A percentile compares a stretch with the other conserved stretches of the same genome.
phyloP scores from a whole-genome alignment of 2,329 filamentous ascomycete species.

The Meredithiella fracta region DNA sequence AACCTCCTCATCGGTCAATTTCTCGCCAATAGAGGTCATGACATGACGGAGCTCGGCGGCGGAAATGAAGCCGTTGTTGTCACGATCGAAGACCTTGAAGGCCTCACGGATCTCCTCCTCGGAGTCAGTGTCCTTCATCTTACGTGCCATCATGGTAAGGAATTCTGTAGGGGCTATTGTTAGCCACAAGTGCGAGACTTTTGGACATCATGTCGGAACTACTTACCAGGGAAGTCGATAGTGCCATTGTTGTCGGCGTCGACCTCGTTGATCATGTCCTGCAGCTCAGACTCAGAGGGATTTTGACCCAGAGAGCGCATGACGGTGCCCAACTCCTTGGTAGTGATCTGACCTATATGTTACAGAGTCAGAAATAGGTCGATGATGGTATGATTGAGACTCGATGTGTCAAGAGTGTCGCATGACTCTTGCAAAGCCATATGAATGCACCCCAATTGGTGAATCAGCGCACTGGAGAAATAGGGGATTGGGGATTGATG shows the following conservation, averaged over 20 bases:
- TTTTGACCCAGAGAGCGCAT: slow-evolving; percentile 86
- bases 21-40: slow-evolving; percentile 86
- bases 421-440: too few relatives aligned
- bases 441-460: too few relatives aligned
- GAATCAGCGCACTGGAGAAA: too few relatives aligned
- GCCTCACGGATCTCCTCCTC: slow-evolving; percentile 83
- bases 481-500: neutral
- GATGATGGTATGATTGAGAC: too few relatives aligned
- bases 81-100: slow-evolving; percentile 79
- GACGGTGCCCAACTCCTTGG: slow-evolving; percentile 76
- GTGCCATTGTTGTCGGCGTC: slow-evolving; percentile 87
- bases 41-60: slow-evolving; percentile 76
- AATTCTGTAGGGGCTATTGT: slow-evolving; percentile 44
- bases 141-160: slow-evolving; percentile 83
- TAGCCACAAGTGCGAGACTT: slow-evolving; percentile 4
- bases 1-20: slow-evolving; percentile 78
- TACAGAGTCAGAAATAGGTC: neutral
- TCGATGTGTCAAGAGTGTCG: too few relatives aligned
- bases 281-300: slow-evolving; percentile 74
- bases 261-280: slow-evolving; percentile 91
- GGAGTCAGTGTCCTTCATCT: slow-evolving; percentile 88
- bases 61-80: slow-evolving; percentile 86
- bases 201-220: neutral
- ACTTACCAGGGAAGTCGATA: slow-evolving; percentile 74
- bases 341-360: slow-evolving; percentile 65